A percentile compares a stretch with the other conserved stretches of the same genome.
Conservation (phyloP, 2,329 filamentous ascomycete species). For the Fusarium duplospermum region DNA sequence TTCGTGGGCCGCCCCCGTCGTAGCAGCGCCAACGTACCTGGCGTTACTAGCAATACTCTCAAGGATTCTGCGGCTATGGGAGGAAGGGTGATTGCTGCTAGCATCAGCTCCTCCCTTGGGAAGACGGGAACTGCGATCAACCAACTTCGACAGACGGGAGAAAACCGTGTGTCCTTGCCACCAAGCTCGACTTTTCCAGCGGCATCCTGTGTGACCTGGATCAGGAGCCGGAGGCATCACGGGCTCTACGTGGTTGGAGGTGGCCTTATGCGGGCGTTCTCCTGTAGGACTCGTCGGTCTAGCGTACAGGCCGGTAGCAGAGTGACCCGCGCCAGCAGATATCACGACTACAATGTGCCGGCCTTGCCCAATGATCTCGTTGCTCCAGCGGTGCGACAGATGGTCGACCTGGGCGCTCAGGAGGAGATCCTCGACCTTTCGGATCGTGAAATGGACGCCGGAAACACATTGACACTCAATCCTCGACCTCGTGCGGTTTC, state of each 20-base stretch:
- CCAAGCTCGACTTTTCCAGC: slow-evolving; percentile 64
- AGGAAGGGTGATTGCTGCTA: slow-evolving; percentile 77
- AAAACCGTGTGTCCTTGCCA: slow-evolving; percentile 79
- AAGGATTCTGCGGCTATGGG: slow-evolving; percentile 75
- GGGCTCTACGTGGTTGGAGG: slow-evolving; percentile 73
- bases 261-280: slow-evolving; percentile 74
- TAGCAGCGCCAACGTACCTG: slow-evolving; percentile 54
- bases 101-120: slow-evolving; percentile 79
- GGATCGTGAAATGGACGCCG: slow-evolving; percentile 64
- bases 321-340: slow-evolving; percentile 66
- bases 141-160: slow-evolving; percentile 78
- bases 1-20: slow-evolving; percentile 67
- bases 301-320: slow-evolving; percentile 65
- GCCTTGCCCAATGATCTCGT: slow-evolving; percentile 70
- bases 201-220: slow-evolving; percentile 72
- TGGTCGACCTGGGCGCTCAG: slow-evolving; percentile 62
- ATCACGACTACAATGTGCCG: slow-evolving; percentile 75
- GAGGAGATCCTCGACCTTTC: slow-evolving; percentile 67
- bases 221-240: slow-evolving; percentile 71
- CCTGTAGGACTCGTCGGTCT: slow-evolving; percentile 66
- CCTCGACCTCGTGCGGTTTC: slow-evolving; percentile 51
- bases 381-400: slow-evolving; percentile 65
- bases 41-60: slow-evolving; percentile 57
- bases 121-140: slow-evolving; percentile 78
- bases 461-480: slow-evolving; percentile 65